Conservation (phyloP, 768 basidiomycete genomes). For the Suillus variegatus region DNA sequence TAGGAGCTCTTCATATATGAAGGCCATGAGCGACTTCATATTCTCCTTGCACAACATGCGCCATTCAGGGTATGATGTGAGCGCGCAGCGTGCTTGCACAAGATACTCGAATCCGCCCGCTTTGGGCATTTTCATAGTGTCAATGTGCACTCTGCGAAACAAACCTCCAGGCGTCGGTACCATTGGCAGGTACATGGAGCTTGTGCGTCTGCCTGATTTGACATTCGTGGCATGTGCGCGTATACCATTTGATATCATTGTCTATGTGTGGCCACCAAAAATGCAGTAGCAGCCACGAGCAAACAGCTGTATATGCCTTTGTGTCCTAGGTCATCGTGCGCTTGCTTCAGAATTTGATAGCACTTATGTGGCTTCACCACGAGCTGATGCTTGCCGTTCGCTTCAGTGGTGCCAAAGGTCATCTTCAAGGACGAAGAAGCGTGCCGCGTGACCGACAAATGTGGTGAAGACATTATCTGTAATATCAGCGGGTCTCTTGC, state of each 20-base stretch:
- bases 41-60: no score
- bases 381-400: no score
- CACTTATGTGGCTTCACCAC: no score
- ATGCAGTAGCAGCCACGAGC: rapidly evolving
- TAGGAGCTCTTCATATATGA: no score
- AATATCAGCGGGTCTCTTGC: no score
- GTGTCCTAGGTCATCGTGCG: background rate
- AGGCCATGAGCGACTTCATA: no score
- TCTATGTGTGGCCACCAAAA: slow-evolving; percentile 9
- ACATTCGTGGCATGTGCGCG: background rate
- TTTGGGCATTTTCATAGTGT: slow-evolving; percentile 10
- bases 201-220: background rate
- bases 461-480: no score
- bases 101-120: slow-evolving; percentile 17
- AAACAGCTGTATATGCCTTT: slow-evolving; percentile 8
- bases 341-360: background rate
- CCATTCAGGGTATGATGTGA: slow-evolving; percentile 16
- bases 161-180: background rate
- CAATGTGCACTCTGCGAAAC: background rate
- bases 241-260: background rate
- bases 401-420: no score
- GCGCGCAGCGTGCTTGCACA: slow-evolving; percentile 8
- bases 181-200: background rate
- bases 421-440: no score
- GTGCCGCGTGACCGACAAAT: no score